phyloP scores from a whole-genome alignment of 192 early-diverging fungal genomes.

The Podila epigama region DNA sequence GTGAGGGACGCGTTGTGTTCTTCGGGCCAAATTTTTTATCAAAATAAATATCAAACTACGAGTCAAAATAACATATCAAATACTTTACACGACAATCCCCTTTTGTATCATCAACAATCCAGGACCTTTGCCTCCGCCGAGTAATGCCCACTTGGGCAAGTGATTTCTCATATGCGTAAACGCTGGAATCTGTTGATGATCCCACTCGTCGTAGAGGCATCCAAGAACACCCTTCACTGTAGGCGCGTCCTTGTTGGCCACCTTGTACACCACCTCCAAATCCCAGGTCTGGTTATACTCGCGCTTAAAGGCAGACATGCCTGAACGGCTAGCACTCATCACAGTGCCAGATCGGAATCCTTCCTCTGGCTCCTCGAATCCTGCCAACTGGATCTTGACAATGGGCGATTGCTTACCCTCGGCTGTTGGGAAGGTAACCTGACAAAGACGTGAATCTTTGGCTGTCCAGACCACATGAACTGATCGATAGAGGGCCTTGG shows the following conservation, averaged over 20 bases:
- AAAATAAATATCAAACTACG: too few relatives aligned
- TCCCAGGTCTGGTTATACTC: conserved; percentile 23
- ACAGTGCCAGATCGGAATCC: not conserved
- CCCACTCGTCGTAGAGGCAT: conserved; percentile 64
- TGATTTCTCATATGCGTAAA: conserved; percentile 46
- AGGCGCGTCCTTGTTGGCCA: conserved; percentile 20
- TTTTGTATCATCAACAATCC: conserved; percentile 40
- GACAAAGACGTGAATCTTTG: conserved; percentile 47
- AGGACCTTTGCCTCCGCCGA: conserved; percentile 48
- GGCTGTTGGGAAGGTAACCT: conserved; percentile 17
- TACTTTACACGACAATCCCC: conserved; percentile 14
- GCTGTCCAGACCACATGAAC: conserved; percentile 34
- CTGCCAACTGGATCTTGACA: conserved; percentile 18
- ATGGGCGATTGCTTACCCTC: conserved; percentile 4
- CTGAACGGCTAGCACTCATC: conserved; percentile 1
- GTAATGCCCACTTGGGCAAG: conserved; percentile 41
- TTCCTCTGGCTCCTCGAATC: conserved; percentile 32
- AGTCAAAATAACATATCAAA: too few relatives aligned
- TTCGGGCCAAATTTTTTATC: too few relatives aligned
- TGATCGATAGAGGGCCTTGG: conserved; percentile 21
- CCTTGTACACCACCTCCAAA: conserved; percentile 20
- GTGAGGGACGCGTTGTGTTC: too few relatives aligned
- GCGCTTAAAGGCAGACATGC: conserved; percentile 23
- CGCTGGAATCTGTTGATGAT: conserved; percentile 53
- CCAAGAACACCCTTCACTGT: conserved; percentile 30